Conservation (phyloP, 1,139 yeast genomes). For the Wickerhamiella pararugosa region DNA sequence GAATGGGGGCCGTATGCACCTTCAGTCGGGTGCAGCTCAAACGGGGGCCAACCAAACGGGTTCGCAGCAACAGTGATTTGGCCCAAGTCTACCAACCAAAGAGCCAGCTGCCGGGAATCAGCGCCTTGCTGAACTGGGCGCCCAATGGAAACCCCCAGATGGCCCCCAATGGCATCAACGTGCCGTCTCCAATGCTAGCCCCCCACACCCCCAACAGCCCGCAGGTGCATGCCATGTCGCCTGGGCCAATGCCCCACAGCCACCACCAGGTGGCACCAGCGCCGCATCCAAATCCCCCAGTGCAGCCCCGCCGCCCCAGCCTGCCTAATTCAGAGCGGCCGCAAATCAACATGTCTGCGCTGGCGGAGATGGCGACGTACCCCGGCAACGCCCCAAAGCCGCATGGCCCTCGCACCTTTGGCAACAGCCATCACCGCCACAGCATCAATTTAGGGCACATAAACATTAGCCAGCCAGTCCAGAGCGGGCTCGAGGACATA, state of each 20-base stretch:
- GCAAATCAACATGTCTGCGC: too few species aligned
- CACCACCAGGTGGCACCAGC: constrained; percentile 8
- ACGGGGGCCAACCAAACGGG: constrained; percentile 30
- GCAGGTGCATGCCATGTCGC: not conserved
- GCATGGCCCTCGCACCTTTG: too few species aligned
- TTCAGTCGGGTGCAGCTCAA: constrained; percentile 30
- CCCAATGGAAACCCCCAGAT: not conserved
- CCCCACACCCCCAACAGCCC: not conserved
- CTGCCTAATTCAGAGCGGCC: too few species aligned
- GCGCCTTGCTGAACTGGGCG: constrained; percentile 9
- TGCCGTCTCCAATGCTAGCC: not conserved
- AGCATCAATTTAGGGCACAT: not conserved
- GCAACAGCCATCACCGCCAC: too few species aligned
- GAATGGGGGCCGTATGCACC: constrained; percentile 27
- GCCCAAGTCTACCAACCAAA: constrained; percentile 1
- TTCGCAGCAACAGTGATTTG: constrained; percentile 11
- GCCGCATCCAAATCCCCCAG: constrained; percentile 3
- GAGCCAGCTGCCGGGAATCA: constrained; percentile 10
- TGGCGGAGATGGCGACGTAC: too few species aligned
- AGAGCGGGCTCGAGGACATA: constrained; percentile 5
- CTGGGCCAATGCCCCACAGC: not conserved
- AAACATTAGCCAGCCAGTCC: not conserved
- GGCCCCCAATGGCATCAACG: constrained; percentile 1
- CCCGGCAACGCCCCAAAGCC: too few species aligned
- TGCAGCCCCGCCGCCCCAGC: too few species aligned